Evolutionary conservation across 805 yeast species (phyloP).

Genomic region (Nakazawaea molendinolei): DNA sequence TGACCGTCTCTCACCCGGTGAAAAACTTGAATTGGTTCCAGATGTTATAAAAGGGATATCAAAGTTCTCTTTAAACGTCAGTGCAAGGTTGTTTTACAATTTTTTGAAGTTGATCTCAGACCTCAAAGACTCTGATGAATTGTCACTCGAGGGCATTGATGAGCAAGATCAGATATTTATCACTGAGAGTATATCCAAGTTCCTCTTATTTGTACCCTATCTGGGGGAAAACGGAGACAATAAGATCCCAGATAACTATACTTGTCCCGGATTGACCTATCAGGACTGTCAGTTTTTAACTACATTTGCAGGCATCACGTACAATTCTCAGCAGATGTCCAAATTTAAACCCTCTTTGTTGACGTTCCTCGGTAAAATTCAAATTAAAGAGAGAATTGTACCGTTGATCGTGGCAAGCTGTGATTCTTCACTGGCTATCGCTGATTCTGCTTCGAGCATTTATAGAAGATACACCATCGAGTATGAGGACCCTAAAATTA

Average conservation of each 20-base stretch:
- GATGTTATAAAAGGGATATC: slow-evolving; percentile 40
- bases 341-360: slow-evolving; percentile 34
- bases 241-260: slow-evolving; percentile 34
- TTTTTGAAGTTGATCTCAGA: slow-evolving; percentile 44
- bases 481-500: slow-evolving; percentile 39
- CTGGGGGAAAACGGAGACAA: slow-evolving; percentile 28
- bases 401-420: slow-evolving; percentile 58
- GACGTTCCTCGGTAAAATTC: slow-evolving; percentile 36
- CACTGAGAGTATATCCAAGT: slow-evolving; percentile 40
- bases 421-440: slow-evolving; percentile 50
- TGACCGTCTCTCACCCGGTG: slow-evolving; percentile 39
- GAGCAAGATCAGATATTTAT: slow-evolving; percentile 39
- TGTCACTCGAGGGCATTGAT: slow-evolving; percentile 16
- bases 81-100: slow-evolving; percentile 58
- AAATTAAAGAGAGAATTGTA: slow-evolving; percentile 30
- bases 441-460: slow-evolving; percentile 45
- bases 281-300: slow-evolving; percentile 58
- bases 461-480: slow-evolving; percentile 46
- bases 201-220: slow-evolving; percentile 50
- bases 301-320: slow-evolving; percentile 58
- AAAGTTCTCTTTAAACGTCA: slow-evolving; percentile 24
- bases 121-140: slow-evolving; percentile 26
- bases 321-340: slow-evolving; percentile 40
- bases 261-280: slow-evolving; percentile 59
- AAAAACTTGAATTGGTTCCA: slow-evolving; percentile 38